Evolutionary conservation across 495 filamentous ascomycete genomes (phyloP).

Genomic region (Daldinia childiae): DNA sequence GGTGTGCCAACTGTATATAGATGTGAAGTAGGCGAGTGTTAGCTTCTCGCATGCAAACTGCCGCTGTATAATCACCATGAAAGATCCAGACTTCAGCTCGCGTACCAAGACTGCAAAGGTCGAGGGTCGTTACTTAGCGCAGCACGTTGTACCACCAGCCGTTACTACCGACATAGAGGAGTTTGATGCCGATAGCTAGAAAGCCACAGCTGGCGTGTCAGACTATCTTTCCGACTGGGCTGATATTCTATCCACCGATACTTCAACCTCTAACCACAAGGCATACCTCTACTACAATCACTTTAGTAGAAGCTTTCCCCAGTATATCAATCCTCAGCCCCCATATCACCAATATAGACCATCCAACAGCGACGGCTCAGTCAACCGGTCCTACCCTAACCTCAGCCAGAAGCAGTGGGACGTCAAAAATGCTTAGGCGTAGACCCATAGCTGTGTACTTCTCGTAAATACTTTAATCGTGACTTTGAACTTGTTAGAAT

Average conservation of each 20-base stretch:
- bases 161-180: slow-evolving; percentile 53
- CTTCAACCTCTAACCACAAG: neutral
- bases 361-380: neutral
- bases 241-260: neutral
- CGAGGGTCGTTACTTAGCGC: neutral
- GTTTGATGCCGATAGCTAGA: slow-evolving; percentile 32
- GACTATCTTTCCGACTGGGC: neutral
- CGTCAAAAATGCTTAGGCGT: too few species aligned
- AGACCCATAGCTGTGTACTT: neutral
- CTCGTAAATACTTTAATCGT: too few species aligned
- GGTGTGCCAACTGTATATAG: slow-evolving; percentile 7
- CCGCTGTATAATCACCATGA: slow-evolving; percentile 3
- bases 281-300: neutral
- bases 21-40: neutral
- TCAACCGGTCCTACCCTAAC: neutral
- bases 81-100: neutral
- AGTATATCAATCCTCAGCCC: neutral
- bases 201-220: neutral
- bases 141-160: neutral
- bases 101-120: neutral
- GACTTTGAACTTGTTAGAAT: too few species aligned
- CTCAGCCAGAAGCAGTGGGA: neutral
- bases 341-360: too few species aligned
- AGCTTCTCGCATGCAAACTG: neutral
- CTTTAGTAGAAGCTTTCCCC: neutral